Conservation (phyloP, 2,329 filamentous ascomycete genomes). For the Hypoxylon sp. region DNA sequence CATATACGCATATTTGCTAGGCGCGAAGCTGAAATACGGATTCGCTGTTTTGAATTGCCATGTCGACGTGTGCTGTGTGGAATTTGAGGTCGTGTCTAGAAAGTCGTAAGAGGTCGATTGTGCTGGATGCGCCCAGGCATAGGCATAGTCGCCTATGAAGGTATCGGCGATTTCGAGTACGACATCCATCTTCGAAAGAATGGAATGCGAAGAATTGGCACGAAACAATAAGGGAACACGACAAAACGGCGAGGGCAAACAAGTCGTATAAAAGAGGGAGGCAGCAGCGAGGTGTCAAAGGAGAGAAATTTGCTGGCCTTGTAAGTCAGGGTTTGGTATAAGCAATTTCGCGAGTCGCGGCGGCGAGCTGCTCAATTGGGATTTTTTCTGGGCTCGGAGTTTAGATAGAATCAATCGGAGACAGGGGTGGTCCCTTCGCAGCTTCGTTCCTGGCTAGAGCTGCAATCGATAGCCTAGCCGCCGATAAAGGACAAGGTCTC, state of each 20-base stretch:
- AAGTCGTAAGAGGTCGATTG: slow-evolving; percentile 66
- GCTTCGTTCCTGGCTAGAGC: slow-evolving; percentile 33
- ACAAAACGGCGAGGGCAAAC: slow-evolving; percentile 11
- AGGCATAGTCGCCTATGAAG: slow-evolving; percentile 83
- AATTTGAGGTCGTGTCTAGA: slow-evolving; percentile 64
- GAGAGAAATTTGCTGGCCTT: slow-evolving; percentile 35
- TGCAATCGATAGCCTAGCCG: slow-evolving; percentile 33
- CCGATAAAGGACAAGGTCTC: slow-evolving; percentile 3
- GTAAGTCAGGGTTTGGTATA: slow-evolving; percentile 25
- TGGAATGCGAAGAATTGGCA: slow-evolving; percentile 12
- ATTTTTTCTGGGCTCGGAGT: slow-evolving; percentile 37
- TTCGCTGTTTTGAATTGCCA: slow-evolving; percentile 83
- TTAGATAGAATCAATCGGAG: slow-evolving; percentile 37
- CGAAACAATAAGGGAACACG: background rate
- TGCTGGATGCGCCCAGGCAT: slow-evolving; percentile 78
- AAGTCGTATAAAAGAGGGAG: slow-evolving; percentile 18
- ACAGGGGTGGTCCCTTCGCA: slow-evolving; percentile 10
- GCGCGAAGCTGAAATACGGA: slow-evolving; percentile 76
- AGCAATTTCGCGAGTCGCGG: slow-evolving; percentile 45
- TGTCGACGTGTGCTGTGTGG: slow-evolving; percentile 70
- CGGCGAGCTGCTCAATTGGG: slow-evolving; percentile 30
- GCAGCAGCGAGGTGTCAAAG: background rate
- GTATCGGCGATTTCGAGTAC: slow-evolving; percentile 89
- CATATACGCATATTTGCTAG: slow-evolving; percentile 82
- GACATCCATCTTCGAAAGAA: slow-evolving; percentile 81